Conservation (phyloP, 768 basidiomycete genomes). For the Mycena epipterygia region DNA sequence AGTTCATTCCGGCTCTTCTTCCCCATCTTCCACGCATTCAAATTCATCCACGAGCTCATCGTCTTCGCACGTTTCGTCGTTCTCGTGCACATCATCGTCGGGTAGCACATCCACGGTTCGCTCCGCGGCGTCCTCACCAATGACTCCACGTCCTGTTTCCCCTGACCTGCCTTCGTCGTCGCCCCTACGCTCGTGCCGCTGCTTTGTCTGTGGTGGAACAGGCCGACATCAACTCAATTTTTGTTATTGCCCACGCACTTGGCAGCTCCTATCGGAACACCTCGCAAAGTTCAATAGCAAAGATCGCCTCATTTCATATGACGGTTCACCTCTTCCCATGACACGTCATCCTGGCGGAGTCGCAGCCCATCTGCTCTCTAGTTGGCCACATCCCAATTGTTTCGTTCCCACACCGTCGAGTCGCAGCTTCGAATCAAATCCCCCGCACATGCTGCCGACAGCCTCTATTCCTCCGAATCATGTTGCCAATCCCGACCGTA, state of each 20-base stretch:
- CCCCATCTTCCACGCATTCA: no score
- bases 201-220: slow-evolving; percentile 10
- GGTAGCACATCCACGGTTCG: no score
- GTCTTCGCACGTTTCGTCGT: no score
- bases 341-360: slow-evolving; percentile 14
- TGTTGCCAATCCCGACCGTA: neutral
- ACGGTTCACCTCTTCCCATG: slow-evolving; percentile 21
- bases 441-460: neutral
- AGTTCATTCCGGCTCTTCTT: no score
- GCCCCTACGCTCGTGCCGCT: slow-evolving; percentile 17
- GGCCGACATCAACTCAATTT: neutral
- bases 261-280: neutral
- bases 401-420: neutral
- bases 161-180: no score
- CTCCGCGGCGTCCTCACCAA: no score
- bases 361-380: neutral
- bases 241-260: slow-evolving; percentile 2
- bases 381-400: neutral
- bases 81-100: no score
- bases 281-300: slow-evolving; percentile 1
- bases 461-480: neutral
- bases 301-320: neutral
- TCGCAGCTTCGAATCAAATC: neutral
- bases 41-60: no score
- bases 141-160: no score